Evolutionary conservation across 257 asterid genomes (phyloP), one percentile per base, ranked within the genome.

Genomic region (Rubia yunnanensis): DNA sequence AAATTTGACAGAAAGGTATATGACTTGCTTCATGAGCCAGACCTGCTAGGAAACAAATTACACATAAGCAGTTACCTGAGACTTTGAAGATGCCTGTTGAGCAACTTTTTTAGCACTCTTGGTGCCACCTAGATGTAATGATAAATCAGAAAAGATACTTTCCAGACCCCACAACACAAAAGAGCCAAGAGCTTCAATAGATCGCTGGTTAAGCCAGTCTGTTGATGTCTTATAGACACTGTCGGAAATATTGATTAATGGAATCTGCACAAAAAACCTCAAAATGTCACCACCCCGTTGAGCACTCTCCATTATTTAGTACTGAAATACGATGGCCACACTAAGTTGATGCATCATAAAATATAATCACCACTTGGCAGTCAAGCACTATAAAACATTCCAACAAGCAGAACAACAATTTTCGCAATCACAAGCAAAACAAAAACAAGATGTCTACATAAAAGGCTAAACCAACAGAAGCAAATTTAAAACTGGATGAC

Each of bases 161-260:
- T 78, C 82, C 53, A 73, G 53, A 20, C 67, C 71, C 82, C 82
- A 78, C 54, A 66, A 6, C 52, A 48, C 80, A 53, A 77, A 77
- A 38, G 82, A 46, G 15, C 75, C 76, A 56, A 80, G 78, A 2
- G 78, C 80, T 54, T 80, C 82, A 22, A 49, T 14, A 0, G 82
- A 77, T 41, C 68, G 67, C 59, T 80, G 76, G 59, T 70, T 74
- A 53, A 80, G 75, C 85, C 85, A 80, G 35, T 80, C 82, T 5
- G 65, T 56, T 3, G 85, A 77, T 60, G 75, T 74, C 82, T 69
- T 80, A 36, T 74, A 77, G 28, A 80, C 72, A 20, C 60, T 69
- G 63, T 80, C 85, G 24, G 85, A 55, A 44, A 80, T 31, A 49
- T 71, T 74, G 58, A 70, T 41, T 8, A 80, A 5, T 28, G 85